Conservation (phyloP, 805 yeast genomes). For the Starmerella geochares region DNA sequence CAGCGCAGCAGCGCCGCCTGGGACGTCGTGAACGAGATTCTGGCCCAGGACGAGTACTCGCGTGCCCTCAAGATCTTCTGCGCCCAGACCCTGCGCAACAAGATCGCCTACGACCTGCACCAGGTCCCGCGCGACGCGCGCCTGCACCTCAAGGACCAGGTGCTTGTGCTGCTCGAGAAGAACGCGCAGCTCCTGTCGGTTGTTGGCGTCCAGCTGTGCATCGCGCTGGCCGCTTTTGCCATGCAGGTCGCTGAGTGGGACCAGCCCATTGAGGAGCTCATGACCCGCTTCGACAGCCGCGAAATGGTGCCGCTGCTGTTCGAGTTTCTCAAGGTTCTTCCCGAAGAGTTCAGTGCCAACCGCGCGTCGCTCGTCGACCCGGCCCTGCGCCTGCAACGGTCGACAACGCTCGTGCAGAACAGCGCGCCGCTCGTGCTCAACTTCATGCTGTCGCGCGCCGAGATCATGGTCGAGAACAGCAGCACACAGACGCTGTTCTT, state of each 20-base stretch:
- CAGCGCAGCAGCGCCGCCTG: constrained; percentile 68
- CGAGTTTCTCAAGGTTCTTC: constrained; percentile 75
- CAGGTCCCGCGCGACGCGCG: constrained; percentile 60
- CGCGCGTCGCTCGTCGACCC: constrained; percentile 44
- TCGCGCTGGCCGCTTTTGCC: constrained; percentile 72
- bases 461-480: constrained; percentile 33
- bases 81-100: constrained; percentile 82
- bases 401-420: constrained; percentile 49
- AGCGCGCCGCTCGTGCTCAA: constrained; percentile 61
- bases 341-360: constrained; percentile 84
- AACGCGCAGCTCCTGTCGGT: constrained; percentile 39
- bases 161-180: constrained; percentile 48
- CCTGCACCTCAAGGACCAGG: constrained; percentile 52
- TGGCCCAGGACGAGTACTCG: constrained; percentile 33
- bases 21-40: constrained; percentile 52
- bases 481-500: constrained; percentile 39
- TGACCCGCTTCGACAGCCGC: constrained; percentile 35
- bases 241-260: constrained; percentile 69
- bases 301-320: constrained; percentile 41
- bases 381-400: constrained; percentile 35
- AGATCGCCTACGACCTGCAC: constrained; percentile 68
- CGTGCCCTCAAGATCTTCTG: constrained; percentile 67
- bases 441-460: constrained; percentile 40
- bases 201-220: constrained; percentile 71
- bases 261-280: constrained; percentile 58